Evolutionary conservation across 2,329 filamentous ascomycete species (phyloP).

Genomic region (Pseudonectria buxi): DNA sequence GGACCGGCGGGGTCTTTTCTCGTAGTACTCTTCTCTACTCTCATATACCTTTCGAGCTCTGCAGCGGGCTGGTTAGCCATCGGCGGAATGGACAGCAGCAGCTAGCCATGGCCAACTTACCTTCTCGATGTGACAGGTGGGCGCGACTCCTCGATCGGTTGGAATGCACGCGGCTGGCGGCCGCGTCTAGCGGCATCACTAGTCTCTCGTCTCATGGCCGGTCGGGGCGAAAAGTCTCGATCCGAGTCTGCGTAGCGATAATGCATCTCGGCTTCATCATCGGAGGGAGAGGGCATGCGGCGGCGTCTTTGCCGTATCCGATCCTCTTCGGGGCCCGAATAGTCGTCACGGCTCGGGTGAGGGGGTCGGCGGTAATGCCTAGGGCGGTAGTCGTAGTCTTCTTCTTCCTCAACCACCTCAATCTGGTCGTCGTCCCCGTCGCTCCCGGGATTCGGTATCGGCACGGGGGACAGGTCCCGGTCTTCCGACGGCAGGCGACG

Average conservation of each 20-base stretch:
- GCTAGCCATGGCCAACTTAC: constrained; percentile 13
- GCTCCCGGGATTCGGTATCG: constrained; percentile 4
- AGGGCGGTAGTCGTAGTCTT: constrained; percentile 11
- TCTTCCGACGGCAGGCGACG: not conserved
- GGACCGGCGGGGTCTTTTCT: constrained; percentile 16
- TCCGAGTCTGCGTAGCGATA: constrained; percentile 22
- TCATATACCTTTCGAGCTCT: constrained; percentile 19
- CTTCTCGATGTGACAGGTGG: constrained; percentile 29
- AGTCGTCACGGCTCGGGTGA: constrained; percentile 21
- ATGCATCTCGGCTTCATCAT: constrained; percentile 20
- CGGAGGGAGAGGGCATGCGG: constrained; percentile 15
- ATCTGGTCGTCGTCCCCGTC: constrained; percentile 7
- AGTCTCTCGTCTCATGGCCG: constrained; percentile 21
- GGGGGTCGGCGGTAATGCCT: constrained; percentile 9
- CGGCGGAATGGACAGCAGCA: not conserved
- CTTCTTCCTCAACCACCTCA: constrained; percentile 23
- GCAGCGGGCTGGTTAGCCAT: constrained; percentile 5
- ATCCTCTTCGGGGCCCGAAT: constrained; percentile 19
- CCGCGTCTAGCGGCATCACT: constrained; percentile 25
- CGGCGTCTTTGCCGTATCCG: constrained; percentile 15
- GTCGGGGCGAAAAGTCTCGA: constrained; percentile 22
- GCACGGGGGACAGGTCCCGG: not conserved
- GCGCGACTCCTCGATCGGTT: constrained; percentile 28
- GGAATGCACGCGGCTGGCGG: constrained; percentile 17
- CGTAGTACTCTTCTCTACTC: constrained; percentile 15